A percentile compares a stretch with the other conserved stretches of the same genome.
These are phyloP conservation scores for Chytriomyces confervae DNA, from an alignment of 192 early-diverging fungal genomes.

Conservation along the genomic window DNA sequence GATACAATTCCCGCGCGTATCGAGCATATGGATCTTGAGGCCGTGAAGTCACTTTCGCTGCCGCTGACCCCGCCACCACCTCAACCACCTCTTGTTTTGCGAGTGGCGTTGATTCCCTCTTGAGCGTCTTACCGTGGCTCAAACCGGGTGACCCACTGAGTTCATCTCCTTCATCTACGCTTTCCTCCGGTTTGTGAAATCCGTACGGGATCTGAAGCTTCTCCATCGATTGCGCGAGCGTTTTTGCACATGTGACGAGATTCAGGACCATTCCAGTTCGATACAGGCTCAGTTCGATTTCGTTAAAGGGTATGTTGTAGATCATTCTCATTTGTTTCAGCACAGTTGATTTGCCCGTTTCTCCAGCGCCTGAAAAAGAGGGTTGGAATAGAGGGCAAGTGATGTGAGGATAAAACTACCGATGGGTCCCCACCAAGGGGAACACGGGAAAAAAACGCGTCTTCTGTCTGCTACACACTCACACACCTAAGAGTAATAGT, in stretches of 20 bases:
- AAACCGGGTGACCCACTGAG: too few relatives aligned
- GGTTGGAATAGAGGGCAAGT: background rate
- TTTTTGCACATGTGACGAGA: constrained; percentile 25
- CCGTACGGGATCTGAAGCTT: constrained; percentile 11
- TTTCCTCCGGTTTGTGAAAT: constrained; percentile 40
- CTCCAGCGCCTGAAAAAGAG: constrained; percentile 25
- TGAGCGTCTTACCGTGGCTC: too few relatives aligned
- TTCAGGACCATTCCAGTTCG: constrained; percentile 31
- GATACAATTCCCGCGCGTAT: too few relatives aligned
- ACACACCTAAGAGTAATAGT: background rate
- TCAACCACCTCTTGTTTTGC: background rate
- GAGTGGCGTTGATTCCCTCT: background rate
- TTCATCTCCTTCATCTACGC: constrained; percentile 44
- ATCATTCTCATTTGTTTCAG: constrained; percentile 45
- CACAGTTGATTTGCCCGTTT: constrained; percentile 47
- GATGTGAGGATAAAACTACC: too few relatives aligned
- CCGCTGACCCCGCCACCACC: background rate
- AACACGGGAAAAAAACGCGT: too few relatives aligned
- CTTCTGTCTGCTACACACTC: background rate
- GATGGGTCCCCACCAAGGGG: too few relatives aligned
- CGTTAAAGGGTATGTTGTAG: constrained; percentile 29
- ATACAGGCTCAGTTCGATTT: constrained; percentile 31
- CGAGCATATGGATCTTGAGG: too few relatives aligned
- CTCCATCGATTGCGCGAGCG: constrained; percentile 34
- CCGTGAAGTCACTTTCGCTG: background rate